Evolutionary conservation across 352 stramenopile genomes (phyloP), one percentile per base, ranked within the genome.

Genomic region (Phytophthora sp.): DNA sequence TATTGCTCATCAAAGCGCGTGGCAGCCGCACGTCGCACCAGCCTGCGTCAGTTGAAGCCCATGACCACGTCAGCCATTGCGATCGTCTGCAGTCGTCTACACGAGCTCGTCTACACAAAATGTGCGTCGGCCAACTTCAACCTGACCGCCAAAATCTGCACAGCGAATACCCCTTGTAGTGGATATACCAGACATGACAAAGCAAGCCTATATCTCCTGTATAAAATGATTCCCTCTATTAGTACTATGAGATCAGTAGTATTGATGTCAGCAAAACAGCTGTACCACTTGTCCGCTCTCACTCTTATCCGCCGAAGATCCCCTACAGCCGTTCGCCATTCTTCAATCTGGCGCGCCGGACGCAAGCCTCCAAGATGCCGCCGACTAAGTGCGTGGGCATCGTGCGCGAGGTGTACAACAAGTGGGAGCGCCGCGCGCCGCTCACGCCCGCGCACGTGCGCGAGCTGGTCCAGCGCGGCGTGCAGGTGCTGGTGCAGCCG

Each of bases 371-470:
- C 5, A 15, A 30, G 1, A 20, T 5, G 8, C 78, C 68, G 60
- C 69, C 48, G 34, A 82, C 79, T 63, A 91, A 80, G 31, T 76
- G 70, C 23, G 79, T 98, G 35, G 93, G 94, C 32, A 98, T 98
- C 62, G 81, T 98, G 20, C 84, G 92, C 44, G 95, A 98, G 62
- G 92, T 94, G 38, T 98, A 98, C 73, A 94, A 97, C 70, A 97
- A 97, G 58, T 98, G 95, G 95, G 95, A 98, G 80, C 88, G 94
- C n/a, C 90, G 95, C 52, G 85, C 84, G 56, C 94, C 89, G 56
- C 79, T 98, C 50, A 97, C 89, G 27, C 95, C 95, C 8, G 53
- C 82, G 42, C 94, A 98, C 64, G 94, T 98, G 15, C 56, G 84
- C 59, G 63, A 94, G 63, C 82, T 97, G 37, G 83, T 96, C 45